Evolutionary conservation across 2,329 filamentous ascomycete genomes (phyloP).

Genomic region (Ceratocystis papillata): DNA sequence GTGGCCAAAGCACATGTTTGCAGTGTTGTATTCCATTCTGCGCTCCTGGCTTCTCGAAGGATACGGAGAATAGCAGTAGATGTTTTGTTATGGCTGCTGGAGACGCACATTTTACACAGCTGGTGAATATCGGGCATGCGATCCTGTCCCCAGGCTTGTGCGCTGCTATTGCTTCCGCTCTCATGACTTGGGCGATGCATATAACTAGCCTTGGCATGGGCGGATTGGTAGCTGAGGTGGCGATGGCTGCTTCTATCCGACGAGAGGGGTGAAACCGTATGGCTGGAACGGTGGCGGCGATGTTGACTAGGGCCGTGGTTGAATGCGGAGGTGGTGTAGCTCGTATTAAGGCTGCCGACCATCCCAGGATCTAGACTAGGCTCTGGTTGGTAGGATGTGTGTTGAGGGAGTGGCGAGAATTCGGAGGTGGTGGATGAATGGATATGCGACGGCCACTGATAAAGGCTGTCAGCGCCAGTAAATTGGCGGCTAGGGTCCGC

Average conservation of each 20-base stretch:
- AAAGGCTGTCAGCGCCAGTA: not conserved
- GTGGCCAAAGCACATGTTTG: conserved; percentile 17
- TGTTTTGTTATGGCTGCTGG: conserved; percentile 24
- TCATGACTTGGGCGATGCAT: conserved; percentile 13
- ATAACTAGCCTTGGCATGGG: conserved; percentile 3
- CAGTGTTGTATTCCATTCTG: conserved; percentile 1
- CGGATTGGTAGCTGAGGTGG: conserved; percentile 2
- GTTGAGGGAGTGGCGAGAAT: not conserved
- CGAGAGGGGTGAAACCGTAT: conserved; percentile 9
- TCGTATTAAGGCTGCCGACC: not conserved
- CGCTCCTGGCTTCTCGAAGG: not conserved
- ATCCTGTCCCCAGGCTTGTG: conserved; percentile 3
- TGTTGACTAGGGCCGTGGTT: not conserved
- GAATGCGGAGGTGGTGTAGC: not conserved
- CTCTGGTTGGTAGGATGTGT: not conserved
- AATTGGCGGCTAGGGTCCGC: not conserved
- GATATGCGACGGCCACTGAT: not conserved
- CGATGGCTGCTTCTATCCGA: not conserved
- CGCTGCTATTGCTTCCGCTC: conserved; percentile 19
- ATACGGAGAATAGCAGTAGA: conserved; percentile 21
- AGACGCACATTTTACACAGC: conserved; percentile 24
- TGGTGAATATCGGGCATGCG: not conserved
- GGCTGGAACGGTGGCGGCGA: not conserved
- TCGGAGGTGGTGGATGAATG: not conserved
- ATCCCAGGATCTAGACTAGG: not conserved